phyloP scores from a whole-genome alignment of 1,139 yeast genomes.

The Debaryomyces fabryi region DNA sequence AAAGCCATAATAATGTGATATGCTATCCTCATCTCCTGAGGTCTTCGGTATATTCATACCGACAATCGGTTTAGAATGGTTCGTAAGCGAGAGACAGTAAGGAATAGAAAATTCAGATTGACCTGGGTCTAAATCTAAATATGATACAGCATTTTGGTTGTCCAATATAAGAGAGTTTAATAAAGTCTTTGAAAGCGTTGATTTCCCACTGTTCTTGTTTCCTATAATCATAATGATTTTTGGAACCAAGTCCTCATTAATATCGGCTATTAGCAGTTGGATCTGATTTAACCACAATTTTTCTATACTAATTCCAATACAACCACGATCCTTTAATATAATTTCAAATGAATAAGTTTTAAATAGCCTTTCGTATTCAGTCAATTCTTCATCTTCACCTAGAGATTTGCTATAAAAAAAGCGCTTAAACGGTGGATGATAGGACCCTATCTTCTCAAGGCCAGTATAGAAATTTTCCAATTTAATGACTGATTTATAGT shows the following conservation, averaged over 20 bases:
- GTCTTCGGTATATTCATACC: conserved; percentile 28
- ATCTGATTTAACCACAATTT: conserved; percentile 24
- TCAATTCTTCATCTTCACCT: conserved; percentile 17
- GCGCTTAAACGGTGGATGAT: conserved; percentile 55
- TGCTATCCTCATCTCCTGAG: conserved; percentile 17
- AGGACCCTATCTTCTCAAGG: conserved; percentile 45
- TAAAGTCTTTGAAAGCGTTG: conserved; percentile 65
- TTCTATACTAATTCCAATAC: conserved; percentile 28
- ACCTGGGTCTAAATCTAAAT: conserved; percentile 88
- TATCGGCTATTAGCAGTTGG: conserved; percentile 7
- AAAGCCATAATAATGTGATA: conserved; percentile 65
- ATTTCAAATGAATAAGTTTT: conserved; percentile 40
- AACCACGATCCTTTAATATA: conserved; percentile 30
- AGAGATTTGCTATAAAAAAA: conserved; percentile 26
- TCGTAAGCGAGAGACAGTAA: conserved; percentile 60
- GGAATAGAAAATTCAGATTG: conserved; percentile 83
- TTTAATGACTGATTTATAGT: conserved; percentile 48
- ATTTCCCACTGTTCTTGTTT: conserved; percentile 79
- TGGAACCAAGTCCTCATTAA: conserved; percentile 15
- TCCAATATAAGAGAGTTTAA: conserved; percentile 43
- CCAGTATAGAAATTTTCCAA: conserved; percentile 44
- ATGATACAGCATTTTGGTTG: conserved; percentile 29
- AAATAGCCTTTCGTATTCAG: conserved; percentile 16
- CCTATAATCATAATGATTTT: conserved; percentile 38
- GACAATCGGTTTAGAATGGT: conserved; percentile 23